Percentiles rank a stretch among this genome's conserved stretches.
phyloP scores from a whole-genome alignment of 495 filamentous ascomycete genomes.

The Aspergillus heteromorphus region DNA sequence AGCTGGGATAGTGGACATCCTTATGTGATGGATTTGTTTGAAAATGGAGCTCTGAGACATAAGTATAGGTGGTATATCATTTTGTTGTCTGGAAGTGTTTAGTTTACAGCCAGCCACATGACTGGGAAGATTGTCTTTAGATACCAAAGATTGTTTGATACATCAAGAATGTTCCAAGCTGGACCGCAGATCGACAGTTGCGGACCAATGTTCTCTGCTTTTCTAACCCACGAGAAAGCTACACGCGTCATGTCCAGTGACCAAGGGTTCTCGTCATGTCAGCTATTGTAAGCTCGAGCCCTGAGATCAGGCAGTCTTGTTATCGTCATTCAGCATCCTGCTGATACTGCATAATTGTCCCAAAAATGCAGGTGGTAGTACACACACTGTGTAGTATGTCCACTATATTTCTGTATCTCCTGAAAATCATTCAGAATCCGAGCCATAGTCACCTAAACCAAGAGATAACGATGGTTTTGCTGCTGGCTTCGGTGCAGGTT shows the following conservation, averaged over 20 bases:
- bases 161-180: too few relatives aligned
- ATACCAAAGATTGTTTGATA: too few relatives aligned
- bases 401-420: too few relatives aligned
- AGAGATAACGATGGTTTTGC: conserved; percentile 19
- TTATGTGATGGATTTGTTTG: not conserved
- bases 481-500: conserved; percentile 8
- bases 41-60: too few relatives aligned
- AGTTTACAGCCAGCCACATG: too few relatives aligned
- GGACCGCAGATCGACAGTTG: too few relatives aligned
- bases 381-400: too few relatives aligned
- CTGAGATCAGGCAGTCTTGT: not conserved
- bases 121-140: too few relatives aligned
- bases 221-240: too few relatives aligned
- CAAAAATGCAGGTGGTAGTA: not conserved
- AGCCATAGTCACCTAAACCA: conserved; percentile 40
- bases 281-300: not conserved
- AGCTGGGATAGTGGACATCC: conserved; percentile 5
- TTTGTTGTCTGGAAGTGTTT: too few relatives aligned
- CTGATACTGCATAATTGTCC: not conserved
- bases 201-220: too few relatives aligned
- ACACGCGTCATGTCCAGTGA: not conserved
- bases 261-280: not conserved
- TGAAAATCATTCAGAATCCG: conserved; percentile 36
- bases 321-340: not conserved
- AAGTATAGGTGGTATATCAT: too few relatives aligned